Evolutionary conservation across 768 basidiomycete genomes (phyloP), one percentile per base, ranked within the genome.

Genomic region (Boletus fagicola): DNA sequence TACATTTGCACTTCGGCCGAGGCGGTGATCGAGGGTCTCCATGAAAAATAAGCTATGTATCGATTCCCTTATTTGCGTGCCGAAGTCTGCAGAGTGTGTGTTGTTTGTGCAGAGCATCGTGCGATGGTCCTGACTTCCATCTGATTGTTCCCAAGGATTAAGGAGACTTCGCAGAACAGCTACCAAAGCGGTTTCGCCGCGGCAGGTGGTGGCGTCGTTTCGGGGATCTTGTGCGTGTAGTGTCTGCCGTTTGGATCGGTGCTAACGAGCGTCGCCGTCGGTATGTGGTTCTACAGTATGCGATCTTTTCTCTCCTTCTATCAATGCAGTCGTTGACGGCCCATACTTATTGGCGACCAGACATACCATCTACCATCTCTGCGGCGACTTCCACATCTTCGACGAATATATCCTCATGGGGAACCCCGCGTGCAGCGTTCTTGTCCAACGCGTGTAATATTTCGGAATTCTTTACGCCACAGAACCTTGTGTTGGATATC

Each of bases 141-240:
- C 65, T 7, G 48, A 66, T 49, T 72, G 71, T 30, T 59, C 60
- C 24, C 53, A 59, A 46, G 59, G 62, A 7, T 50, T 68, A 62
- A 26, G 10, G 73, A 73, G 59, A 66, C 61, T 2, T 70, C 68
- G 20, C 66, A 57, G 16, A 73, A 73, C 28, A 74, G 69, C 38
- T 74, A 57, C 53, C 44, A 42, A 3, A 35, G 49, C 6, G 56
- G 61, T 22, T 73, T 73, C 42, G 57, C 65, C 0, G 9, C 30
- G 3, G 64, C 63, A 31, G 83, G 84, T n/a, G 85, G 85, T 7
- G 85, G 85, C 6, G 83, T 86, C 1, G 74, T 77, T 7, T 68
- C 78, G 1, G 86, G 82, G 20, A 75, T 83, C 39, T 80, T 68
- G 76, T 79, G 60, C 67, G 79, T 66, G 33, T 38, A n/a, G 36